phyloP scores from a whole-genome alignment of 192 early-diverging fungal species.

The Backusella luteola region DNA sequence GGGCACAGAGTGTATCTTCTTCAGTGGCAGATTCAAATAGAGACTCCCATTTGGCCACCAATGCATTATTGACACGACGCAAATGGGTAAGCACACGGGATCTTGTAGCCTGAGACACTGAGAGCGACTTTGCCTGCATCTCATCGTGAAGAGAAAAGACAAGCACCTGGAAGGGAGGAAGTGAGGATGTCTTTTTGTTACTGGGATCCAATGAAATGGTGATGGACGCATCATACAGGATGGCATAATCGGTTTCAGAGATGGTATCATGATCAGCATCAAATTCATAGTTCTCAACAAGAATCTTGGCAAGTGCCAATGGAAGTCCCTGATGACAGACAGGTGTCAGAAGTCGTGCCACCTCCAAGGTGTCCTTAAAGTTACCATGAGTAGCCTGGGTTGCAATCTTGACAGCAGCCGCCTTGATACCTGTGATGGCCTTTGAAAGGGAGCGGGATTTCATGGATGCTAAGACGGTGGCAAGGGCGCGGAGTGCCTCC shows the following conservation, averaged over 20 bases:
- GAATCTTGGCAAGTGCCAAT: neutral
- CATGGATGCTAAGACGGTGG: neutral
- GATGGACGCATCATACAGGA: conserved; percentile 19
- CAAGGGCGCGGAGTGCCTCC: conserved; percentile 19
- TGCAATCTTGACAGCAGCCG: conserved; percentile 18
- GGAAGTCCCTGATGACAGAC: neutral
- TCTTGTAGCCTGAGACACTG: neutral
- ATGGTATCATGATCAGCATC: neutral
- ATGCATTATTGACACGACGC: neutral
- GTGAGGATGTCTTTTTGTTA: neutral
- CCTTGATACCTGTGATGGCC: conserved; percentile 7
- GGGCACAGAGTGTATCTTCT: neutral
- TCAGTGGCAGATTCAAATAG: neutral
- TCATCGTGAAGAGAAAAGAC: neutral
- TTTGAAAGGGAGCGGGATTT: conserved; percentile 14
- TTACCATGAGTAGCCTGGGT: neutral
- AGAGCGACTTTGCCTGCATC: neutral
- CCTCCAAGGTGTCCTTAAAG: neutral
- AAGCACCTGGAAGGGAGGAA: neutral
- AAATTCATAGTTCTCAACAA: conserved; percentile 15
- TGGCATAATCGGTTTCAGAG: neutral
- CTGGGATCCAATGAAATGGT: neutral
- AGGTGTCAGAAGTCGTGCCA: conserved; percentile 1
- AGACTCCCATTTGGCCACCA: neutral
- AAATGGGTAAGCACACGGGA: neutral